Evolutionary conservation across 1,139 yeast genomes (phyloP), one percentile per base, ranked within the genome.

Genomic region (Taphrina wiesneri): DNA sequence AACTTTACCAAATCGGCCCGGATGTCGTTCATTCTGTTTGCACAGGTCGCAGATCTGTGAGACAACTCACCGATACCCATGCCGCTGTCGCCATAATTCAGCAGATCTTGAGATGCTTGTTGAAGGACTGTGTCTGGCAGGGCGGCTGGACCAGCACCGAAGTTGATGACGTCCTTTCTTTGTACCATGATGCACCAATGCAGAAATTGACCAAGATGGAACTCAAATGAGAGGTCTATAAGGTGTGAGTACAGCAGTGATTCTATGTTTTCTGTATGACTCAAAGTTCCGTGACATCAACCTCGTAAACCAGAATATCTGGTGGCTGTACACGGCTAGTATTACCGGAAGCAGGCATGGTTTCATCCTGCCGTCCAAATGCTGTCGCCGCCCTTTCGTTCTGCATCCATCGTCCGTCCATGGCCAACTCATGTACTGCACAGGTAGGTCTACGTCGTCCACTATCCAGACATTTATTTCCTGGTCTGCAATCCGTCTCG

Each of bases 61-160:
- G 97, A 90, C 73, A 93, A 89, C 77, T 93, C 99, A 71, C 97
- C 98, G 63, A 91, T 82, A 57, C 99, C 99, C 69, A 93, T 81
- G 49, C 91, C 93, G 47, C 81, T 79, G 53, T 80, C 81, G 67
- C 87, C 80, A 76, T 85, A 93, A 72, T 85, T 83, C 69, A 93
- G 76, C 71, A 93, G 80, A 75, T 93, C 98, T 46, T 77, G 76
- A 0, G 97, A 96, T 1, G 98, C 97, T 77, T 89, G 87, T 76
- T 90, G 87, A 64, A 93, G 82, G 2, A 91, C 98, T 7, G 78
- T 76, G 2, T 93, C 86, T 30, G 98, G 97, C 62, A 93, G 81
- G 67, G 87, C 82, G 1, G 99, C 99, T 56, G 99, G 99, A 13
- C 99, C 99, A 28, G 99, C 98, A 67, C 98, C 99, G 74, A 90